These are phyloP conservation scores for Vitis rotundifolia DNA, from an alignment of 164 flowering plant species.

Conservation along the genomic window DNA sequence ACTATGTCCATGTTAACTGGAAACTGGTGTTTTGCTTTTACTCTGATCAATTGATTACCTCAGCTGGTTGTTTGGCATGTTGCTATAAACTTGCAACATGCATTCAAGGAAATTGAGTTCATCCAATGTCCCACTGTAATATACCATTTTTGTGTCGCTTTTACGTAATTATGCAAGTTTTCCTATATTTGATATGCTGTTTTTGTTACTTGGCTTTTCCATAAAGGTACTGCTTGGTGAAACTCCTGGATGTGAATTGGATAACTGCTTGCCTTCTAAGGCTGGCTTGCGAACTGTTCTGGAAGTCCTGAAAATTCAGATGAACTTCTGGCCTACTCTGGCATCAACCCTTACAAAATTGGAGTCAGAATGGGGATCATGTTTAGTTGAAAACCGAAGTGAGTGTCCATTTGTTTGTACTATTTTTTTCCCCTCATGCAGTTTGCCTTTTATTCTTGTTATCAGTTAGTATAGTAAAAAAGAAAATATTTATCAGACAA, in stretches of 20 bases:
- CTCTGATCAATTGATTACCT: background rate
- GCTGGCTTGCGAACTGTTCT: conserved; percentile 67
- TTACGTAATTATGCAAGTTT: too few species aligned
- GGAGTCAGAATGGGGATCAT: conserved; percentile 51
- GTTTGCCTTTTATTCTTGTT: background rate
- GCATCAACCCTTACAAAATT: conserved; percentile 37
- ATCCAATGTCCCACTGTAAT: too few species aligned
- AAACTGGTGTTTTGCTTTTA: background rate
- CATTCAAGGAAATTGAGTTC: too few species aligned
- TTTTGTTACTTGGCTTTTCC: conserved; percentile 11
- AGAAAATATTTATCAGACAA: too few species aligned
- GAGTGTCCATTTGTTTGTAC: conserved; percentile 23
- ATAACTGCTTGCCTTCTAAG: conserved; percentile 49
- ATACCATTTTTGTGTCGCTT: too few species aligned
- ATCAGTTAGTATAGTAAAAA: background rate
- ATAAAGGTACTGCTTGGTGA: conserved; percentile 90
- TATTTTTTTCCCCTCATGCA: background rate
- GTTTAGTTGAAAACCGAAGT: conserved; percentile 41
- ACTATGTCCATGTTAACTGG: too few species aligned
- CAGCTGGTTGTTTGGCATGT: background rate
- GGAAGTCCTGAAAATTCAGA: conserved; percentile 79
- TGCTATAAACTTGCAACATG: too few species aligned
- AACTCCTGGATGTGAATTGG: conserved; percentile 39
- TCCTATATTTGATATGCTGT: background rate
- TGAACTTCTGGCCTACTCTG: conserved; percentile 72